These are phyloP conservation scores for Aphanomyces stellatus DNA, from an alignment of 352 stramenopile genomes.

Conservation along the genomic window DNA sequence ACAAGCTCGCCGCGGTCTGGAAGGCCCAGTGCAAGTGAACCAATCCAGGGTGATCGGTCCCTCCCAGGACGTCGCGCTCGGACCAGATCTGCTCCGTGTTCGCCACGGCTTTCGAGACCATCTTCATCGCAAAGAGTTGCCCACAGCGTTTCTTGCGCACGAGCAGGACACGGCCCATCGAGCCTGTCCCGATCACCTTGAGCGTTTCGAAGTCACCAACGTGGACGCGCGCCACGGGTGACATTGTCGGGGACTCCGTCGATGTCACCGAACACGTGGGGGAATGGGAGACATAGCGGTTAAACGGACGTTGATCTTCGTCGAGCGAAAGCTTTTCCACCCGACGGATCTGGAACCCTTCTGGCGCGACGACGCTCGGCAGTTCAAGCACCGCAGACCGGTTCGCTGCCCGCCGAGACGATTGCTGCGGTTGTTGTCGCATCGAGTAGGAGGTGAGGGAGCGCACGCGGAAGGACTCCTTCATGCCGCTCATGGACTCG, in stretches of 20 bases:
- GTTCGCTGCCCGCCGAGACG: neutral
- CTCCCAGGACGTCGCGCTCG: constrained; percentile 64
- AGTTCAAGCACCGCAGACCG: constrained; percentile 7
- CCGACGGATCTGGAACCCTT: constrained; percentile 4
- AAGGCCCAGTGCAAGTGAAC: constrained; percentile 77
- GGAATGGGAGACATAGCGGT: neutral
- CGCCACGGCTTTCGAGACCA: constrained; percentile 49
- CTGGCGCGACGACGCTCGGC: constrained; percentile 10
- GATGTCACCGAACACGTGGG: constrained; percentile 14
- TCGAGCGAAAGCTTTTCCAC: constrained; percentile 17
- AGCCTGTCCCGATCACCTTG: constrained; percentile 84
- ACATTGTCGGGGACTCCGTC: neutral
- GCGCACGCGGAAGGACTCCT: neutral
- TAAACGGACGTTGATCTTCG: neutral
- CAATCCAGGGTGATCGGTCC: constrained; percentile 55
- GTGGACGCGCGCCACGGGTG: constrained; percentile 17
- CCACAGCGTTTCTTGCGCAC: constrained; percentile 45
- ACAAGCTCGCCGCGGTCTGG: constrained; percentile 48
- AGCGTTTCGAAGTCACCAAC: constrained; percentile 79
- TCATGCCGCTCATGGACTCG: neutral
- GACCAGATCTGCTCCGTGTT: constrained; percentile 48
- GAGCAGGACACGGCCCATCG: constrained; percentile 76
- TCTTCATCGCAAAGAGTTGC: constrained; percentile 75
- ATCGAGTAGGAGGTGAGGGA: neutral
- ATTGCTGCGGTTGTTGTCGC: neutral